Conservation (phyloP, 2,329 filamentous ascomycete genomes). For the Cordyceps javanica region DNA sequence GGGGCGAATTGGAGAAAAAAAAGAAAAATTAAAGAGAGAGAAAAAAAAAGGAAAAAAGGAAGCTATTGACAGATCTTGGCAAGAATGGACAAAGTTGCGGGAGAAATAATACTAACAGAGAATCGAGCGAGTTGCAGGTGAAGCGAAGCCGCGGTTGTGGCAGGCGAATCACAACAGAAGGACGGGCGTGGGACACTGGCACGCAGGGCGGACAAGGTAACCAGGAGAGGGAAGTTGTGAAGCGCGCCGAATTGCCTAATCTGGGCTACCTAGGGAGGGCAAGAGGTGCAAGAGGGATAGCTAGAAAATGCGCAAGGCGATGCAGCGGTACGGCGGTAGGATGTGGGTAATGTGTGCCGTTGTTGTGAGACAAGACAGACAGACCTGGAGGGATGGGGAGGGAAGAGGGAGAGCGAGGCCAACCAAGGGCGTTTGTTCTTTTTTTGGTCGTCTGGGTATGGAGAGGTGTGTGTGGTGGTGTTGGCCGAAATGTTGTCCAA, state of each 20-base stretch:
- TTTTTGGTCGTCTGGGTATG: too few relatives aligned
- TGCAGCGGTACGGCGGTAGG: not conserved
- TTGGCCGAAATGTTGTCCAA: not conserved
- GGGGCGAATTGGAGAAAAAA: too few relatives aligned
- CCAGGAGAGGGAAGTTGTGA: not conserved
- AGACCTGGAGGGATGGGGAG: too few relatives aligned
- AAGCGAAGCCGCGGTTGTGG: slow-evolving; percentile 7
- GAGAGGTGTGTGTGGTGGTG: too few relatives aligned
- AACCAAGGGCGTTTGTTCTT: too few relatives aligned
- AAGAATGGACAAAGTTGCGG: not conserved
- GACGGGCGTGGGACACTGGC: slow-evolving; percentile 6
- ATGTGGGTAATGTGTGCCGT: too few relatives aligned
- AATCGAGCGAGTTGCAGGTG: not conserved
- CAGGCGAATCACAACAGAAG: slow-evolving; percentile 5
- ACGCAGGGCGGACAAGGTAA: too few relatives aligned
- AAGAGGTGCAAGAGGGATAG: not conserved
- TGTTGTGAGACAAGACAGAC: slow-evolving; percentile 2
- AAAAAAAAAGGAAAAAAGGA: too few relatives aligned
- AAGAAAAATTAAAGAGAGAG: not conserved
- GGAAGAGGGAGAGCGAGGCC: too few relatives aligned
- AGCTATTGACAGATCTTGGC: not conserved
- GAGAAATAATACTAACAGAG: not conserved
- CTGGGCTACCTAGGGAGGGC: not conserved
- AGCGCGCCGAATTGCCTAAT: slow-evolving; percentile 7
- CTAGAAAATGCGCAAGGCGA: not conserved